These are phyloP conservation scores for Ceratobasidium sp. DNA, from an alignment of 1,284 basidiomycete genomes.

Conservation along the genomic window DNA sequence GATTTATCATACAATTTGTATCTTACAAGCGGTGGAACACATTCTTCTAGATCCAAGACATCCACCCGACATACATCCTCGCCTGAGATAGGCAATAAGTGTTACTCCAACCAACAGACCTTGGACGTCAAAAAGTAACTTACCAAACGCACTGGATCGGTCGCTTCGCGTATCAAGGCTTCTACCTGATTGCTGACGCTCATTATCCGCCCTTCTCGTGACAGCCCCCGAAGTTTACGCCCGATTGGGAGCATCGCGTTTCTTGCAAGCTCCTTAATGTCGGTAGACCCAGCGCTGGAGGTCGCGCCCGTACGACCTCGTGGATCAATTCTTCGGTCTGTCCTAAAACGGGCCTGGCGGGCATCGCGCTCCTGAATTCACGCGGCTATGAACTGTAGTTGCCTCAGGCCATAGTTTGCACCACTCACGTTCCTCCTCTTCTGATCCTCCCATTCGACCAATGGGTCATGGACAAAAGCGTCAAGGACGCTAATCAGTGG, in stretches of 20 bases:
- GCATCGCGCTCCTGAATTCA: conserved; percentile 47
- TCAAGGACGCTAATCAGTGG: conserved; percentile 96
- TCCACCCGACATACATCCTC: conserved; percentile 89
- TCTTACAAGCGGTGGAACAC: conserved; percentile 1
- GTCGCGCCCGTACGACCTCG: conserved; percentile 55
- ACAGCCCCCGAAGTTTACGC: conserved; percentile 82
- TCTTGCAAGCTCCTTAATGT: conserved; percentile 71
- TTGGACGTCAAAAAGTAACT: conserved; percentile 52
- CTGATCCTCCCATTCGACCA: conserved; percentile 95
- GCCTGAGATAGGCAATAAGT: conserved; percentile 58
- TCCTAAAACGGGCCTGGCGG: conserved; percentile 25
- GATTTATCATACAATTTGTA: conserved; percentile 20
- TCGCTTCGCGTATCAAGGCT: conserved; percentile 88
- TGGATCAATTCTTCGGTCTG: conserved; percentile 53
- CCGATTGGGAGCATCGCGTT: conserved; percentile 82
- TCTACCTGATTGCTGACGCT: conserved; percentile 90
- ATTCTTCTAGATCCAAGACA: conserved; percentile 69
- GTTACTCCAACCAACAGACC: conserved; percentile 1
- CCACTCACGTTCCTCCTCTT: conserved; percentile 53
- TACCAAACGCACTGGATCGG: conserved; percentile 77
- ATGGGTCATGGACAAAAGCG: conserved; percentile 96
- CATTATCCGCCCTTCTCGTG: conserved; percentile 65
- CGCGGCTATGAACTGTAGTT: background rate
- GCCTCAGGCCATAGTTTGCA: background rate
- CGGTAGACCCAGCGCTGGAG: conserved; percentile 55